Conservation (phyloP, 441 rosid species). For the Biscutella laevigata region DNA sequence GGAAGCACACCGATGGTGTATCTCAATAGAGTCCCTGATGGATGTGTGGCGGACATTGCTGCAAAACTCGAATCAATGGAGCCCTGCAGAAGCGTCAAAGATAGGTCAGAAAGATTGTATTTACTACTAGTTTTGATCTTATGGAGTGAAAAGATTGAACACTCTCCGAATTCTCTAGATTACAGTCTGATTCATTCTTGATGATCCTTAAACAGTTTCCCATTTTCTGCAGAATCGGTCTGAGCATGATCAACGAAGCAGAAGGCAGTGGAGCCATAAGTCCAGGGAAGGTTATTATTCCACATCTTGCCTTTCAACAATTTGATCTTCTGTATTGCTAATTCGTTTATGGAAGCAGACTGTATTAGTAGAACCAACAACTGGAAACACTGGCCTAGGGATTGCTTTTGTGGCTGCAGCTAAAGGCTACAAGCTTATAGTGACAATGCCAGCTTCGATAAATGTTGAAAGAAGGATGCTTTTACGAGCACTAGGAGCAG, state of each 20-base stretch:
- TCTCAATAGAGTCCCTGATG: conserved; percentile 70
- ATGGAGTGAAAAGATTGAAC: neutral
- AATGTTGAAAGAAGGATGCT: conserved; percentile 74
- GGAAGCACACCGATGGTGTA: conserved; percentile 89
- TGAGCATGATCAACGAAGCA: conserved; percentile 73
- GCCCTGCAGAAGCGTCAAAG: conserved; percentile 87
- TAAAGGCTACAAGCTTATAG: conserved; percentile 71
- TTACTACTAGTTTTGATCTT: neutral
- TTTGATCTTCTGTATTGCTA: conserved; percentile 12
- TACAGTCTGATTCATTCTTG: neutral
- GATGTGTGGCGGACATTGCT: conserved; percentile 74
- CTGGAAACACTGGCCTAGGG: conserved; percentile 81
- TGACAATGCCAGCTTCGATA: conserved; percentile 84
- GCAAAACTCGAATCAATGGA: conserved; percentile 96
- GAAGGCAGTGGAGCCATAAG: conserved; percentile 72
- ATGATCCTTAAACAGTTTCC: neutral
- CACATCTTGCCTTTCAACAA: neutral
- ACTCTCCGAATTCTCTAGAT: neutral
- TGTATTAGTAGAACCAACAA: conserved; percentile 67
- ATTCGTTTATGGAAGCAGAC: conserved; percentile 39
- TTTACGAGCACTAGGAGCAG: conserved; percentile 79
- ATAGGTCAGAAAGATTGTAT: conserved; percentile 46
- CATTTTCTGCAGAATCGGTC: conserved; percentile 55
- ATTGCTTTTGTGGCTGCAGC: conserved; percentile 83
- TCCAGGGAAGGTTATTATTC: conserved; percentile 67